Evolutionary conservation across 331 rosid genomes (phyloP), one percentile per base, ranked within the genome.

Genomic region (Cydonia oblonga): DNA sequence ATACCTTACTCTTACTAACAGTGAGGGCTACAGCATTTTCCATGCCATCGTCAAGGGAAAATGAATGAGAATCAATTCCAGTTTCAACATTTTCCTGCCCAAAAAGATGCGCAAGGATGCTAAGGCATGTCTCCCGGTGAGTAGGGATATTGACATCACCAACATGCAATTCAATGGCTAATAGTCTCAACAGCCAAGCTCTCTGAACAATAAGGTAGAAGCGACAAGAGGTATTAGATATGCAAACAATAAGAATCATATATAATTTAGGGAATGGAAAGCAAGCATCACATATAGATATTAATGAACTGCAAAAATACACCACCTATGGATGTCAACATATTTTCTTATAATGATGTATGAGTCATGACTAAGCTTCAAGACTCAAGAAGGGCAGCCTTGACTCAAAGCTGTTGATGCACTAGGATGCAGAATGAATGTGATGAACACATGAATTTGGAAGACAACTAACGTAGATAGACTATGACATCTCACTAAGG

Each of bases 121-220:
- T 78, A 73, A 80, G 91, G 59, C 95, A 87, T 59, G 89, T 54
- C 67, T 91, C 98, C 49, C 82, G 83, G 61, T 91, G 97, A 51
- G 84, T 79, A 74, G 91, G 79, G 87, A 81, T 84, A 69, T 82
- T 77, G 80, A 84, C 58, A 30, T 91, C 98, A 77, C 91, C 96
- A 75, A 87, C 84, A 85, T 93, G 97, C 77, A 93, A 86, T 82
- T 89, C 97, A 68, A 89, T 86, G 40, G 97, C 96, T 65, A 91
- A 75, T 30, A 93, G 89, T 77, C 89, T 93, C 61, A 93, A 72
- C 59, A 93, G 71, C 98, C 98, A 91, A 30, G 97, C 96, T 86
- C 98, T 89, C 98, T 93, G 56, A 58, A 26, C 68, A 76, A 46
- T 66, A 80, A 62, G 57, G 61, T 49, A 70, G 12, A 61, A 61